Evolutionary conservation across 1,284 basidiomycete species (phyloP).

Genomic region (Cryptococcus hybrid): DNA sequence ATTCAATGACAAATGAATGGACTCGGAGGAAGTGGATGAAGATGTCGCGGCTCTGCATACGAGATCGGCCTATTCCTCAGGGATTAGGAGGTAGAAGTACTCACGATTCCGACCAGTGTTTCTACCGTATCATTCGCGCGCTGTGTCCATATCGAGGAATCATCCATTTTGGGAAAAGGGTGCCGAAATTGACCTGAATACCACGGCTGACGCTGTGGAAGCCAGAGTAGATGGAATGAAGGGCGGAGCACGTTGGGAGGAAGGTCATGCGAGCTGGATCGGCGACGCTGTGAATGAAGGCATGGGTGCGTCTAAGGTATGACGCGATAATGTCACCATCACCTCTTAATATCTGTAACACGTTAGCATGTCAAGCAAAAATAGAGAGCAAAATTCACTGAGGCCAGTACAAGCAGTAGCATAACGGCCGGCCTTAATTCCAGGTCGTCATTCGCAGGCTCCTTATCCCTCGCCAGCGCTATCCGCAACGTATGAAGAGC

Average conservation of each 20-base stretch:
- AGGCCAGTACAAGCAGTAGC: too few relatives aligned
- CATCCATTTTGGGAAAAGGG: slow-evolving; percentile 2
- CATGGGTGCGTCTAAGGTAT: slow-evolving; percentile 1
- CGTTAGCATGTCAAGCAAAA: too few relatives aligned
- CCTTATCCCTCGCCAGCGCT: slow-evolving; percentile 2
- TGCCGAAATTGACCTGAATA: slow-evolving; percentile 1
- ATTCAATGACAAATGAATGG: too few relatives aligned
- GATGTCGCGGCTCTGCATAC: too few relatives aligned
- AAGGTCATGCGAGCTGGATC: not conserved
- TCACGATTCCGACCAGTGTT: slow-evolving; percentile 1
- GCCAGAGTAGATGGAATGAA: slow-evolving; percentile 7
- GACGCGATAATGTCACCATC: too few relatives aligned
- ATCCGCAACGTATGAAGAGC: slow-evolving; percentile 2
- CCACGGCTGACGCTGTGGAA: not conserved
- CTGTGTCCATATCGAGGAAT: slow-evolving; percentile 3
- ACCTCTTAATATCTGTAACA: too few relatives aligned
- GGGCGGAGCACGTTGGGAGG: slow-evolving; percentile 2
- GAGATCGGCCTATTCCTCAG: too few relatives aligned
- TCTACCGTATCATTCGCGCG: slow-evolving; percentile 3
- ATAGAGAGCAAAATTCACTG: too few relatives aligned
- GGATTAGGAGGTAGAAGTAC: not conserved
- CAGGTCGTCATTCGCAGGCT: not conserved
- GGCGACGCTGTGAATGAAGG: not conserved
- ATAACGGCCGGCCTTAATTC: too few relatives aligned
- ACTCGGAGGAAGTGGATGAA: too few relatives aligned